Conservation (phyloP, 2,329 filamentous ascomycete genomes). For the Alternaria sp. region DNA sequence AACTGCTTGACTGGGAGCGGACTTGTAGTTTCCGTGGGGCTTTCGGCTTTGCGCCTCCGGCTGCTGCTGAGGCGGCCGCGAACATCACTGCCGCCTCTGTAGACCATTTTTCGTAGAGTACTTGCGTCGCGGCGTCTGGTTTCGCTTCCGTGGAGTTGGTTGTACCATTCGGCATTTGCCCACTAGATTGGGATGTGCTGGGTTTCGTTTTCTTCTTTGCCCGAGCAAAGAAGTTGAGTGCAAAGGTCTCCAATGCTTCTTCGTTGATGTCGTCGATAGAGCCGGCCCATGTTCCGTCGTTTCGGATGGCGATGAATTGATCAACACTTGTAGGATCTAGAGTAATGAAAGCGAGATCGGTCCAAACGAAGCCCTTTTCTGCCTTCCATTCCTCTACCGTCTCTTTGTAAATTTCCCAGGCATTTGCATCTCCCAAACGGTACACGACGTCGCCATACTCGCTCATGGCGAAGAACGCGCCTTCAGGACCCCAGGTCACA, state of each 20-base stretch:
- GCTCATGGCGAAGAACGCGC: conserved; percentile 46
- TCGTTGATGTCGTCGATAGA: conserved; percentile 44
- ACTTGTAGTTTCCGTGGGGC: conserved; percentile 34
- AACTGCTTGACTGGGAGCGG: conserved; percentile 36
- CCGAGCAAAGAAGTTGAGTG: conserved; percentile 37
- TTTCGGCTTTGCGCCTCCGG: conserved; percentile 21
- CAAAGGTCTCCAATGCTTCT: conserved; percentile 41
- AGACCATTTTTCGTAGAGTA: conserved; percentile 41
- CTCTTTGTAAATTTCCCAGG: conserved; percentile 41
- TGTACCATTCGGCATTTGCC: not conserved
- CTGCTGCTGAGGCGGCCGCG: conserved; percentile 34
- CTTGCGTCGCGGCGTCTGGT: conserved; percentile 29
- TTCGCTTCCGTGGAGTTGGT: conserved; percentile 4
- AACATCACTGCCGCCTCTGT: conserved; percentile 33
- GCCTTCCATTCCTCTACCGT: conserved; percentile 45
- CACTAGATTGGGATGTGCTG: conserved; percentile 7
- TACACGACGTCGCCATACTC: conserved; percentile 45
- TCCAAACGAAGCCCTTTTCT: conserved; percentile 40
- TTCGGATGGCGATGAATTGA: conserved; percentile 45
- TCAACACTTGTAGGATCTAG: conserved; percentile 38
- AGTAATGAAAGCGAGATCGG: conserved; percentile 37
- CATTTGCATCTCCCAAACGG: conserved; percentile 26
- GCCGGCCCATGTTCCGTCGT: conserved; percentile 45
- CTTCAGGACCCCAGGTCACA: conserved; percentile 38
- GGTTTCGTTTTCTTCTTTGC: conserved; percentile 24